These are phyloP conservation scores for Bruguiera gymnorhiza DNA, from an alignment of 345 rosid species.

Conservation along the genomic window DNA sequence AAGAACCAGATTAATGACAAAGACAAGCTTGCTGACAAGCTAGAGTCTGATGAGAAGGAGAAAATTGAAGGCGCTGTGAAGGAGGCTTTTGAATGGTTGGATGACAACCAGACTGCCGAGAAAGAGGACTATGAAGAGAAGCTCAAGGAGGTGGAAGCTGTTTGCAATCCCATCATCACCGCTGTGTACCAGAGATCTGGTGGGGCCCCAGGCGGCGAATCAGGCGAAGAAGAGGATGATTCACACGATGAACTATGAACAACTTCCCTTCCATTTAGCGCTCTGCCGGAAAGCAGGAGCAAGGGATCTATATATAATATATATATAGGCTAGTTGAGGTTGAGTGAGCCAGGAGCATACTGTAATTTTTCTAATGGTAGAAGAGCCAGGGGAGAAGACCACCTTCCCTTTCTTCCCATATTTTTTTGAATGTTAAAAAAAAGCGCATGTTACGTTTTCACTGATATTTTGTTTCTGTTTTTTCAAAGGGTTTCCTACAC, in stretches of 20 bases:
- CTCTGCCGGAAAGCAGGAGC: no score
- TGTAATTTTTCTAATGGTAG: no score
- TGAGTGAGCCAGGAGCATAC: no score
- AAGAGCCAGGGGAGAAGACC: no score
- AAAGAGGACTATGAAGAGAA: slow-evolving; percentile 30
- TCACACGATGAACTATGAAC: slow-evolving; percentile 3
- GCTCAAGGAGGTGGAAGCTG: slow-evolving; percentile 36
- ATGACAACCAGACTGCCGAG: slow-evolving; percentile 31
- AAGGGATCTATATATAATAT: no score
- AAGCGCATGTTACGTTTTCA: no score
- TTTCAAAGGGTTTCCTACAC: no score
- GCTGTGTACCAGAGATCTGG: slow-evolving; percentile 26
- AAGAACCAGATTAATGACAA: slow-evolving; percentile 20
- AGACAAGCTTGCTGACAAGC: slow-evolving; percentile 24
- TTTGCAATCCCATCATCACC: slow-evolving; percentile 27
- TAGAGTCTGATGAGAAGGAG: slow-evolving; percentile 24
- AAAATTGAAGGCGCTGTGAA: slow-evolving; percentile 18
- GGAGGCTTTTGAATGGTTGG: slow-evolving; percentile 27
- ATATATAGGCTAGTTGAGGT: no score
- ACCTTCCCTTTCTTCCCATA: no score
- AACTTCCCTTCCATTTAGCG: no score
- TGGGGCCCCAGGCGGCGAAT: slow-evolving; percentile 17
- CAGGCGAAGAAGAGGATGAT: slow-evolving; percentile 14
- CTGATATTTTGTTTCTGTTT: no score
- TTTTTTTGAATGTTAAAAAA: no score